These are phyloP conservation scores for Juncus effusus DNA, from an alignment of 176 grass and related monocot genomes.

Conservation along the genomic window DNA sequence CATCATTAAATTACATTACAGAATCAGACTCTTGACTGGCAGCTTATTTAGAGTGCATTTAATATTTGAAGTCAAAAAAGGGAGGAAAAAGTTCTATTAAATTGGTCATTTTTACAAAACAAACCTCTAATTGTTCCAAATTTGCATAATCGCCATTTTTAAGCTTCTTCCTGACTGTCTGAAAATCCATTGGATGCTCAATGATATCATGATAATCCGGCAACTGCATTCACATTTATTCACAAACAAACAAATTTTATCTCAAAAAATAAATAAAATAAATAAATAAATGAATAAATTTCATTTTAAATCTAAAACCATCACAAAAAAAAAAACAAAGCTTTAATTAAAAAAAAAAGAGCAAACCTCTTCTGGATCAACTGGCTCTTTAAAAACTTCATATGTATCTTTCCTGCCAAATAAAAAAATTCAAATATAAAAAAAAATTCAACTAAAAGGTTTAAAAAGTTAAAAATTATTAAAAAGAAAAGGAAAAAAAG, in stretches of 20 bases:
- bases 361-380: conserved; percentile 79
- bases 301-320: background rate
- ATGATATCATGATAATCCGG: conserved; percentile 96
- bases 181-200: conserved; percentile 95
- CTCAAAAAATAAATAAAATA: background rate
- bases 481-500: conserved; percentile 24
- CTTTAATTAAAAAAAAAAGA: conserved; percentile 5
- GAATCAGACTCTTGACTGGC: too few species aligned
- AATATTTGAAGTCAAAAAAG: background rate
- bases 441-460: background rate
- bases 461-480: background rate
- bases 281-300: conserved; percentile 9
- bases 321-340: conserved; percentile 7
- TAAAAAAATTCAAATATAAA: conserved; percentile 4
- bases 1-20: too few species aligned
- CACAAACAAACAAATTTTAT: conserved; percentile 31
- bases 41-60: too few species aligned
- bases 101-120: background rate
- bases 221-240: conserved; percentile 48
- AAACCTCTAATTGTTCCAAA: conserved; percentile 94
- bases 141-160: conserved; percentile 50
- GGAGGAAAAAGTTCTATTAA: conserved; percentile 14
- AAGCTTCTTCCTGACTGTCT: conserved; percentile 73
- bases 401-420: conserved; percentile 92
- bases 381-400: conserved; percentile 80